Base-by-base conservation (phyloP, 2,329 filamentous ascomycete genomes). In the Amphichorda felina region DNA sequence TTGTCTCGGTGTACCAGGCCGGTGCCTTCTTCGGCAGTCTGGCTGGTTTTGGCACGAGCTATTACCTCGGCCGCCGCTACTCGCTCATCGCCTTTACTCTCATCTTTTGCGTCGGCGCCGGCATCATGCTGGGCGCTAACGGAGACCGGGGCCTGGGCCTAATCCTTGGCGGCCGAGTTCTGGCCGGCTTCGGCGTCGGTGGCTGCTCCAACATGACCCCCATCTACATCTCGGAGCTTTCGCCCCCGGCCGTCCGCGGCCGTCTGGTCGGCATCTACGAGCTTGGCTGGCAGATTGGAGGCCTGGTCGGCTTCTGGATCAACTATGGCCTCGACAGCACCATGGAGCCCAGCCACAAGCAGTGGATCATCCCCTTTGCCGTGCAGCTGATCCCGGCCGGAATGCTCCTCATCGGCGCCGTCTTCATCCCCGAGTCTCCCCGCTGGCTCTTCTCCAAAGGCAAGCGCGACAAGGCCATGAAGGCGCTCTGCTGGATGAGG, bases 11-110 rank as follows among this genome's bases (percentile, higher is more conserved):
- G 36, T 88, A 85, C 60, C 84, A 89, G 56, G 84, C 83, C 8
- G 83, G 83, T 40, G 82, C 82, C 40, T 88, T 91, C 61, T 88
- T 89, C 46, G 84, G 84, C 34, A 74, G 78, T n/a, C 59, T 86
- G 28, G 68, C 72, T 40, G 80, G 76, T 38, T 87, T 82, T 45
- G 66, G 63, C 8, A 68, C 73, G 24, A 75, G 71, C 21, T 76
- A 80, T 60, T 82, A 70, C 51, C 60, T 79, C 41, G 82, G 82
- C 19, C 71, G 82, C 16, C 73, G 72, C 47, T 70, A 66, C 50
- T 79, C 74, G 16, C 63, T 88, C 3, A 60, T 76, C 42, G 43
- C 75, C 32, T 81, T 78, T 50, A 59, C 67, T 2, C 36, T 69
- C 24, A 45, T 88, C 42, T 88, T 88, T 55, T 66, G 75, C 36